Evolutionary conservation across 2,329 filamentous ascomycete genomes (phyloP), one percentile per base, ranked within the genome.

Genomic region (Sphaerulina populicola): DNA sequence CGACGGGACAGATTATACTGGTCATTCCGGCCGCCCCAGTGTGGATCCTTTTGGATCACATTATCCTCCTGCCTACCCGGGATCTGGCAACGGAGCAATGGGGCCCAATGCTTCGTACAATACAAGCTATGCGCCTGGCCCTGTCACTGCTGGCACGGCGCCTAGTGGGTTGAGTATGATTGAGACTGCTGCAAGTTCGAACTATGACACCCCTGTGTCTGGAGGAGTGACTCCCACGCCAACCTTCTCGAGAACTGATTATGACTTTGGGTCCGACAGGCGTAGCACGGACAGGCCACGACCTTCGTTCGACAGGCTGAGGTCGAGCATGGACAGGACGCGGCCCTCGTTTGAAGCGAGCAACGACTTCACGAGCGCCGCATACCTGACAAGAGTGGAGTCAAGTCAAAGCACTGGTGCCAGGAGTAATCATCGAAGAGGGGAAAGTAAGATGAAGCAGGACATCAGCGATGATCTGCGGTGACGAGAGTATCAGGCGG

Each of bases 1-100:
- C 71, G 90, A 95, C 69, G 91, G 88, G 55, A 96, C 93, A 44
- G 90, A 94, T 62, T 94, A 89, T 68, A 94, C 88, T 18, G 74
- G 69, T 44, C 71, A 72, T 43, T 66, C 68, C 35, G 72, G 70
- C 36, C 30, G 54, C 55, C 62, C 70, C 29, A 63, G 60, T 52
- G 58, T 68, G 30, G 66, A 68, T 30, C 60, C 63, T 44, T 71
- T 73, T 37, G 46, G 37, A n/a, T 48, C 46, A 18, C 46, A 48
- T 27, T 72, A 69, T 54, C 71, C 65, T 30, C 62, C 63, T 27
- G 56, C 62, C n/a, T 57, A 55, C 47, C 46, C 46, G 9, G 46
- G 46, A 42, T 48, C 46, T 33, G 46, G 46, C 5, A 15, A 37
- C 35, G 46, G 46, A 15, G 46, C 46, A 23, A 48, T 48, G 54